Evolutionary conservation across 192 early-diverging fungal genomes (phyloP), one percentile per base, ranked within the genome.

Genomic region (Dimargaris verticillata): DNA sequence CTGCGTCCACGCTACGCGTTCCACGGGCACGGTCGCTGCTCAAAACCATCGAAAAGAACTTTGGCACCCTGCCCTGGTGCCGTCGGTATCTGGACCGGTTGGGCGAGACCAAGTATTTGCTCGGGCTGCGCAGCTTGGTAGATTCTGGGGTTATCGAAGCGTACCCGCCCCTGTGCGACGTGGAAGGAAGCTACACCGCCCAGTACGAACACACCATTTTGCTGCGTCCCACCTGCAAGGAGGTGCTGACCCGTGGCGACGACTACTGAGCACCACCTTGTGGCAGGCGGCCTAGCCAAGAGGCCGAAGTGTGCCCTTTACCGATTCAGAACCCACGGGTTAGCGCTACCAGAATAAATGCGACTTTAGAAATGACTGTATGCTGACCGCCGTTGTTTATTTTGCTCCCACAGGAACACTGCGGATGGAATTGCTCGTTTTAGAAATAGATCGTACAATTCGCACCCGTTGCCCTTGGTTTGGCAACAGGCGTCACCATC

Each of bases 191-290:
- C 57, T 97, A 85, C 71, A 97, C 95, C 3, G 95, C 95, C 3
- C 95, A 99, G 75, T 93, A 80, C 66, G 95, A 99, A 68, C 95
- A 99, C 68, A 95, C 95, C 7, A 68, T 99, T 47, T 68, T 99
- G 22, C 70, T 99, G 55, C 77, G 87, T 53, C 94, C 93, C 0
- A 93, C 85, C 11, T 74, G 79, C 59, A 96, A 96, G 70, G 92
- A 95, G 68, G 85, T 94, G 10, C 62, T 87, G 45, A 75, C 71
- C 51, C 77, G 85, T 3, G 85, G 85, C 18, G 83, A 87, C 54
- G 85, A 87, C 66, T 87, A 84, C 62, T 87, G 46, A 54, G 9
- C n/a, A n/a, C n/a, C n/a, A n/a, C n/a, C n/a, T n/a, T n/a, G n/a
- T n/a, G n/a, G n/a, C n/a, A n/a, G n/a, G n/a, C n/a, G n/a, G n/a